A percentile compares a stretch with the other conserved stretches of the same genome.
These are phyloP conservation scores for Daldinia loculata DNA, from an alignment of 495 filamentous ascomycete species.

Conservation along the genomic window DNA sequence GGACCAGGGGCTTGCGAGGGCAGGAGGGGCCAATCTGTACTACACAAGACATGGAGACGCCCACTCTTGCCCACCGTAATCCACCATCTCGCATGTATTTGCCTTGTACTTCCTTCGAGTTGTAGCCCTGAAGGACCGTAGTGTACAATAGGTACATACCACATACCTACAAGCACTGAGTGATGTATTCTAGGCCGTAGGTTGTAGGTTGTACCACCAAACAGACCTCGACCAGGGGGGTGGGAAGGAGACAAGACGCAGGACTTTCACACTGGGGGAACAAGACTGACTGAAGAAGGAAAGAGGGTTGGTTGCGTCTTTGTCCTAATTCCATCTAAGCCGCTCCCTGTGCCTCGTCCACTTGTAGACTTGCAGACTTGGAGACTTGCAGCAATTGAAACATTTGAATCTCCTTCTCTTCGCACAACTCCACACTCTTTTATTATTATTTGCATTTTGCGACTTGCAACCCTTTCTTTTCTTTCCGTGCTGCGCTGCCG, in stretches of 20 bases:
- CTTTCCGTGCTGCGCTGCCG: slow-evolving; percentile 40
- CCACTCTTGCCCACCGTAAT: slow-evolving; percentile 12
- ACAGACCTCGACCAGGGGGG: slow-evolving; percentile 30
- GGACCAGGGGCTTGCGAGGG: slow-evolving; percentile 17
- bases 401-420: slow-evolving; percentile 47
- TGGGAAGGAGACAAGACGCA: slow-evolving; percentile 8
- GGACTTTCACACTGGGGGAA: neutral
- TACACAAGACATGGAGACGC: slow-evolving; percentile 21
- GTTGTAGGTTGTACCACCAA: slow-evolving; percentile 27
- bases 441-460: slow-evolving; percentile 42
- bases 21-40: slow-evolving; percentile 20
- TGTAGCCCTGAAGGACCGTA: neutral
- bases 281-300: slow-evolving; percentile 11
- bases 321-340: slow-evolving; percentile 36
- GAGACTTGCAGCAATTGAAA: slow-evolving; percentile 42
- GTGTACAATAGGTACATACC: neutral
- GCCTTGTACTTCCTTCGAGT: slow-evolving; percentile 14
- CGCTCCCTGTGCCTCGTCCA: slow-evolving; percentile 44
- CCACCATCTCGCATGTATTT: slow-evolving; percentile 34
- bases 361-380: slow-evolving; percentile 37
- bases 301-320: slow-evolving; percentile 29
- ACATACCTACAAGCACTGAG: neutral
- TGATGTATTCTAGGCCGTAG: no score
- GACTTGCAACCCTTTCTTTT: slow-evolving; percentile 34
- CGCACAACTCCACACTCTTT: slow-evolving; percentile 52